phyloP scores from a whole-genome alignment of 2,329 filamentous ascomycete species.

The Westerdykella ornata region DNA sequence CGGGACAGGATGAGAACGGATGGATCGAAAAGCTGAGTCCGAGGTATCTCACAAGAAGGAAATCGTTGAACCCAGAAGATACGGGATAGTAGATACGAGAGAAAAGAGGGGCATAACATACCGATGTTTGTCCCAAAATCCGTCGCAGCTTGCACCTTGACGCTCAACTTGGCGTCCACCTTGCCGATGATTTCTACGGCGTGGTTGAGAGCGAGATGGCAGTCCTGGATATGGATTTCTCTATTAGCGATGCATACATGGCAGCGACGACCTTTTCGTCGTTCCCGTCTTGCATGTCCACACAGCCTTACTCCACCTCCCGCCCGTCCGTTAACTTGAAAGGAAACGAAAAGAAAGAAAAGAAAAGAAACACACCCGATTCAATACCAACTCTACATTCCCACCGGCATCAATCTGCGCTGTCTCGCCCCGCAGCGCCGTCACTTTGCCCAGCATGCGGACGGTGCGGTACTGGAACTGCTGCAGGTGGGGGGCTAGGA shows the following conservation, averaged over 20 bases:
- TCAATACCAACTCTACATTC: conserved; percentile 65
- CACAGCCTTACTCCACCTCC: neutral
- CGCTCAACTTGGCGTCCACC: conserved; percentile 63
- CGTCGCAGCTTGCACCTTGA: conserved; percentile 62
- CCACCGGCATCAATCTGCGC: conserved; percentile 77
- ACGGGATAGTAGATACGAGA: neutral
- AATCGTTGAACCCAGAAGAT: no score
- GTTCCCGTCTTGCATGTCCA: neutral
- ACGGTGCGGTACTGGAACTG: conserved; percentile 65
- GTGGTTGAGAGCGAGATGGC: conserved; percentile 62
- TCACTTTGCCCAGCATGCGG: conserved; percentile 78
- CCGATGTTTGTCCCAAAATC: conserved; percentile 65
- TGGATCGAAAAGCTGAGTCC: no score
- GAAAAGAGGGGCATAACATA: conserved; percentile 41
- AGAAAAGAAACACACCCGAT: conserved; percentile 52
- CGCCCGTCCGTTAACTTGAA: neutral
- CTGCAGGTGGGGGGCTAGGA: conserved; percentile 73
- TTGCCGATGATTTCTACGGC: conserved; percentile 73
- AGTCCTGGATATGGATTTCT: conserved; percentile 48
- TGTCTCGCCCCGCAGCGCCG: conserved; percentile 70
- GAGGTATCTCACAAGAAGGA: no score
- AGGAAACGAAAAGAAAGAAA: conserved; percentile 27
- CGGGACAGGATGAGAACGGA: neutral
- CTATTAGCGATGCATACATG: neutral
- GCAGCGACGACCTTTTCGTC: neutral